These are phyloP conservation scores for Prunus mira DNA, from an alignment of 306 rosid genomes.

Conservation along the genomic window DNA sequence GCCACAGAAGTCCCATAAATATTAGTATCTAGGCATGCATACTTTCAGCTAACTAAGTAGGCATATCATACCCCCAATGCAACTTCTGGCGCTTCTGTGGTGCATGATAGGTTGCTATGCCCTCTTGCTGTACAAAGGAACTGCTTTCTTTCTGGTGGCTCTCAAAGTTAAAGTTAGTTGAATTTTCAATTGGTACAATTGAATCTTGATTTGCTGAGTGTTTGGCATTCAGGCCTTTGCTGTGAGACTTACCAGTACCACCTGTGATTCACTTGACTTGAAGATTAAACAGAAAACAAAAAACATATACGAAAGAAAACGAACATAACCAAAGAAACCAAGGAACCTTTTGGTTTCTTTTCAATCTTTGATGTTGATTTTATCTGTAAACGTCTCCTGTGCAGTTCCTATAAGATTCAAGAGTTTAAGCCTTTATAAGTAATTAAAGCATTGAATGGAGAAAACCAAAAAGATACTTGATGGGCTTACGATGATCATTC, in stretches of 20 bases:
- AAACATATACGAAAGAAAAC: neutral
- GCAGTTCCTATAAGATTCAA: constrained; percentile 50
- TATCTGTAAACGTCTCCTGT: constrained; percentile 61
- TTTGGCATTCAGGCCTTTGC: constrained; percentile 10
- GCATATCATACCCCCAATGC: constrained; percentile 71
- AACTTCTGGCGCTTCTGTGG: constrained; percentile 55
- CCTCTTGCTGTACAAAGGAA: constrained; percentile 26
- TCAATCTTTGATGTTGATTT: constrained; percentile 59
- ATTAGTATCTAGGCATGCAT: neutral
- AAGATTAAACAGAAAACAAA: neutral
- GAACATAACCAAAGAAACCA: neutral
- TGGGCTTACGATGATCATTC: neutral
- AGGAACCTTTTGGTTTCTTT: constrained; percentile 48
- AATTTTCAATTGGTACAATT: constrained; percentile 24
- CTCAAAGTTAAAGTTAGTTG: constrained; percentile 15
- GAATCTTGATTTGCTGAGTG: constrained; percentile 28
- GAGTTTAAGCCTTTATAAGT: neutral
- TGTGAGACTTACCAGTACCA: constrained; percentile 25
- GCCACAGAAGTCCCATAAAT: neutral
- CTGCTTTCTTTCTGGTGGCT: constrained; percentile 17
- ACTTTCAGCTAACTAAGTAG: neutral
- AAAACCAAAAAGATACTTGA: neutral
- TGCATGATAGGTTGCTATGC: neutral
- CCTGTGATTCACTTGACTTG: constrained; percentile 15
- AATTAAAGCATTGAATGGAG: neutral